phyloP scores from a whole-genome alignment of 2,329 filamentous ascomycete species.

The Colletotrichum chlorophyti region DNA sequence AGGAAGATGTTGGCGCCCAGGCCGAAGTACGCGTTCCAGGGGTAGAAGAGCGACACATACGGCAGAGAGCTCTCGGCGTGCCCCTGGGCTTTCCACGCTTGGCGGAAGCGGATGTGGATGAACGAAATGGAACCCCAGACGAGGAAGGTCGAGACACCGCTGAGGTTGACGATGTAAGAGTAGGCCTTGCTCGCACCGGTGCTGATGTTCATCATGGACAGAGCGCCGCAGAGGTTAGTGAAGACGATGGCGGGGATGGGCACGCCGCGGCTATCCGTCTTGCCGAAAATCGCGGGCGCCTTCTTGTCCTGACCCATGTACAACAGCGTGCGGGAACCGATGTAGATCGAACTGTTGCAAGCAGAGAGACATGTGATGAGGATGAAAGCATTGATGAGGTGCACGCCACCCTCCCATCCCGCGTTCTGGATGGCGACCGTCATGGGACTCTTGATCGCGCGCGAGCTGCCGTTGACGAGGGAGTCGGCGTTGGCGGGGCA shows the following conservation, averaged over 20 bases:
- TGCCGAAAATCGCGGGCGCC: constrained; percentile 73
- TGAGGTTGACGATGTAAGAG: constrained; percentile 73
- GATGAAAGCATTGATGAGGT: constrained; percentile 81
- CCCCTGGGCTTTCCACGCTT: constrained; percentile 66
- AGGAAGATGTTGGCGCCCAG: constrained; percentile 64
- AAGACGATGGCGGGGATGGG: constrained; percentile 68
- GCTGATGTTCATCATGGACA: constrained; percentile 79
- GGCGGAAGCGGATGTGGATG: constrained; percentile 75
- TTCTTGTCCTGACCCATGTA: constrained; percentile 79
- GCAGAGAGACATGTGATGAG: constrained; percentile 75
- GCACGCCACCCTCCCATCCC: constrained; percentile 74
- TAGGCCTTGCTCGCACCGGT: constrained; percentile 72
- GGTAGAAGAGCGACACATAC: constrained; percentile 61
- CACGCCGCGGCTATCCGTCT: constrained; percentile 69
- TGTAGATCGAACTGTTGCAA: constrained; percentile 79
- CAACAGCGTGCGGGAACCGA: constrained; percentile 75
- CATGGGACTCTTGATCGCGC: constrained; percentile 75
- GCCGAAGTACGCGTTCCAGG: constrained; percentile 66
- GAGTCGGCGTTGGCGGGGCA: constrained; percentile 72
- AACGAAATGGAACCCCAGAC: constrained; percentile 76
- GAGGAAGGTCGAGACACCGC: constrained; percentile 73
- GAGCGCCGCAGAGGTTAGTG: constrained; percentile 72
- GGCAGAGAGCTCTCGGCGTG: constrained; percentile 60
- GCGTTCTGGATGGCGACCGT: constrained; percentile 77
- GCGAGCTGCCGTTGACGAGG: constrained; percentile 66